Base-by-base conservation (phyloP, 768 basidiomycete genomes). In the Pleurotus eryngii region DNA sequence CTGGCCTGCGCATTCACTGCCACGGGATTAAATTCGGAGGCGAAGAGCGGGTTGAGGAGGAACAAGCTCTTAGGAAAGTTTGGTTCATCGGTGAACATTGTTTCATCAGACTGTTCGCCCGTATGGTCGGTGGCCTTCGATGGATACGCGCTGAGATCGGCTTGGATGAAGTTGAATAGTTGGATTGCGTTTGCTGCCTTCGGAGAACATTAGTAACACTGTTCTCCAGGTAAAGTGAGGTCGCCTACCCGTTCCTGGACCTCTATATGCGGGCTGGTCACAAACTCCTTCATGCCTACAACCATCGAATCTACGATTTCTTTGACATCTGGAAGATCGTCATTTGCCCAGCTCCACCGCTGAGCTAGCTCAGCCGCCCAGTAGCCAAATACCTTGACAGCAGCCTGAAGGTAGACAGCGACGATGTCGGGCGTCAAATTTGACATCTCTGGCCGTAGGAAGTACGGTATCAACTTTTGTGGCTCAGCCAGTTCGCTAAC, bases 51-150 rank as follows among this genome's bases (percentile, higher is more conserved):
- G 40, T 82, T 78, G 45, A 98, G 85, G 54, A 99, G 83, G 69
- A 86, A 90, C 11, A 98, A 74, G 63, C 90, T 92, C 74, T 95
- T 95, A 2, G 97, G 97, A 65, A 92, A 96, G 37, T 73, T 72
- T 14, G 83, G 81, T 37, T 83, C 80, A 14, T 63, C 58, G 1
- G 67, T 38, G 11, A 61, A 57, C 22, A 70, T 65, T 35, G 30
- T 3, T 4, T 66, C 62, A 9, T 72, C 68, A 15, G 69, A 59
- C 14, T 75, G 78, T 26, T 74, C 74, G 35, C 72, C 72, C 1
- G 73, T 71, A 22, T 72, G 68, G 6, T 68, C 60, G 6, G 65
- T 68, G 4, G 70, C 66, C 55, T 70, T 77, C 0, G 84, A 80
- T 54, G 72, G 78, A 68, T 82, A 81, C 1, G 75, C 71, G 9